phyloP scores from a whole-genome alignment of 1,284 basidiomycete species.

The Takashimella tepidaria region DNA sequence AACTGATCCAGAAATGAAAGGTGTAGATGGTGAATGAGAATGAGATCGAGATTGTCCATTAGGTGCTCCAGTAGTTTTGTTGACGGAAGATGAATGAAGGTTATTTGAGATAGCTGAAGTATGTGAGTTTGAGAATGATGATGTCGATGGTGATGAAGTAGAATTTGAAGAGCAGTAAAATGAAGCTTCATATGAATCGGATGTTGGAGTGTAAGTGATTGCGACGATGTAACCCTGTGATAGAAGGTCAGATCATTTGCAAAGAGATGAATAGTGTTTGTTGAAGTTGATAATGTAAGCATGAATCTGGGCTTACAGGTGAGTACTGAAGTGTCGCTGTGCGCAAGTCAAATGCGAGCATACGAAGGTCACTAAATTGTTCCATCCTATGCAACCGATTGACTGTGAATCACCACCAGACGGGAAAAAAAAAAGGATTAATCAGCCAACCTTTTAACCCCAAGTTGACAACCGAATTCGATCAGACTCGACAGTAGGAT shows the following conservation, averaged over 20 bases:
- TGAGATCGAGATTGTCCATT: no score
- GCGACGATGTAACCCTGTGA: constrained; percentile 31
- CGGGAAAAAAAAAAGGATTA: no score
- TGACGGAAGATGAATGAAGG: no score
- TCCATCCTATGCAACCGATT: constrained; percentile 70
- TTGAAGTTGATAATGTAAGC: no score
- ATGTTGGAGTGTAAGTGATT: constrained; percentile 40
- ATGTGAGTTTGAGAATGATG: no score
- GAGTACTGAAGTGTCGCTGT: constrained; percentile 78
- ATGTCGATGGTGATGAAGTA: neutral
- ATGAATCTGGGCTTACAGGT: constrained; percentile 25
- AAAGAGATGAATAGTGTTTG: neutral
- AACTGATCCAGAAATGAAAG: no score
- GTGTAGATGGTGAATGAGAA: no score
- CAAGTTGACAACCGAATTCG: no score
- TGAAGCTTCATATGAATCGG: constrained; percentile 40
- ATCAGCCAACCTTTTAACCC: no score
- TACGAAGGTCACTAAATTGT: constrained; percentile 63
- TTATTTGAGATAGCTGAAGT: no score
- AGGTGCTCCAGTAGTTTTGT: no score
- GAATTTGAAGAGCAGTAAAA: constrained; percentile 19
- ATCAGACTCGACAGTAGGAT: no score
- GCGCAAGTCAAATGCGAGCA: constrained; percentile 80
- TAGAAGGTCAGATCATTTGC: neutral
- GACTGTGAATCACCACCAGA: constrained; percentile 51